Conservation (phyloP, 2,329 filamentous ascomycete genomes). For the Hypoxylon sp. region DNA sequence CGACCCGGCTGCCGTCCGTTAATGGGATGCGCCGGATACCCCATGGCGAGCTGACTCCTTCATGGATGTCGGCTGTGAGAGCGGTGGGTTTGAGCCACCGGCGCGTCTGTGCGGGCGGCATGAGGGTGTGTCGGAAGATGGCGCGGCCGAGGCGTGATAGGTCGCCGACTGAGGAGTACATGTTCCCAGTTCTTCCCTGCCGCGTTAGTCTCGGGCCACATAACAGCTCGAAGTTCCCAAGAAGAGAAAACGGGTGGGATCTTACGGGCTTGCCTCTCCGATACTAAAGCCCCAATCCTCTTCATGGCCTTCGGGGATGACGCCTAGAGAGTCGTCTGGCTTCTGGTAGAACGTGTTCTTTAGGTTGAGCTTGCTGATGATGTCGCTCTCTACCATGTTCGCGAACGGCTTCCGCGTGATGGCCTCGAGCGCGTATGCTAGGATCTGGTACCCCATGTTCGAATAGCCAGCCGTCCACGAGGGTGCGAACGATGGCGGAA, state of each 20-base stretch:
- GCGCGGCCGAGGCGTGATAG: conserved; percentile 60
- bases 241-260: conserved; percentile 4
- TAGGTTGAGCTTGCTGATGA: conserved; percentile 46
- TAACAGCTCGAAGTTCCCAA: no score
- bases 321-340: conserved; percentile 41
- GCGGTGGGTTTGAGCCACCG: conserved; percentile 62
- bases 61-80: conserved; percentile 57
- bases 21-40: conserved; percentile 58
- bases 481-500: conserved; percentile 50
- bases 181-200: conserved; percentile 57
- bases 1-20: conserved; percentile 44
- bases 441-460: conserved; percentile 51
- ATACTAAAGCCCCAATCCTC: conserved; percentile 56
- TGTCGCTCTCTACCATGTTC: conserved; percentile 46
- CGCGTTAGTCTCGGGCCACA: conserved; percentile 1
- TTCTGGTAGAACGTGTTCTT: conserved; percentile 48
- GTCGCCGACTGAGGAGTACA: conserved; percentile 62
- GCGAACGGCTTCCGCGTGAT: conserved; percentile 46
- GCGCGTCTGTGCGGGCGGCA: conserved; percentile 56
- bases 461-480: conserved; percentile 50
- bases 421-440: conserved; percentile 52
- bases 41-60: conserved; percentile 62
- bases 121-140: conserved; percentile 58
- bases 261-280: conserved; percentile 60
- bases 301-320: conserved; percentile 46